These are phyloP conservation scores for Naganishia sp. DNA, from an alignment of 1,284 basidiomycete species.

Conservation along the genomic window DNA sequence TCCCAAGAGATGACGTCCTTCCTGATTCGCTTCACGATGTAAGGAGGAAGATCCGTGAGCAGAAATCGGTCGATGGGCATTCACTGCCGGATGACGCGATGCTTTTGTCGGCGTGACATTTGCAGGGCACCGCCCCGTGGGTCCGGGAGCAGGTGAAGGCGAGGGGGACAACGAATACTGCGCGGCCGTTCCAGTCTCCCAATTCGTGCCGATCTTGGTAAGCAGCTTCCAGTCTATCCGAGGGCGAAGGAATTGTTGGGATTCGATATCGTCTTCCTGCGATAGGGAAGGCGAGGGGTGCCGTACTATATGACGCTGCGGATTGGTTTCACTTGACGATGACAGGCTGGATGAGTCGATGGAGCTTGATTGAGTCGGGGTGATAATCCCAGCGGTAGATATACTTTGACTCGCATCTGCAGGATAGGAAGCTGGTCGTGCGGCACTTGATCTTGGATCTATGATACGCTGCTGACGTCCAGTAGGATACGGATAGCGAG, in stretches of 20 bases:
- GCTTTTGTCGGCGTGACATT: constrained; percentile 3
- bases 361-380: not conserved
- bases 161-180: constrained; percentile 47
- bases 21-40: not conserved
- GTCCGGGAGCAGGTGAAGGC: constrained; percentile 37
- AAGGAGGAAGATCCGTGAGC: not conserved
- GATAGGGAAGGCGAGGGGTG: not conserved
- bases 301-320: not conserved
- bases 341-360: not conserved
- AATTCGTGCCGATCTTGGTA: constrained; percentile 51
- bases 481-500: constrained; percentile 14
- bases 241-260: constrained; percentile 13
- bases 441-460: not conserved
- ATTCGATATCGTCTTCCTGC: constrained; percentile 7
- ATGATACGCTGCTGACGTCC: constrained; percentile 2
- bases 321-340: not conserved
- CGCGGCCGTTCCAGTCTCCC: constrained; percentile 51
- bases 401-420: no score
- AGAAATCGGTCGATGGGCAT: not conserved
- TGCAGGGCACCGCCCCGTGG: not conserved
- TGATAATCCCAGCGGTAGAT: no score
- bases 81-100: not conserved
- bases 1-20: constrained; percentile 37
- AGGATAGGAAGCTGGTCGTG: no score
- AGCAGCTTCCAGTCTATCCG: constrained; percentile 54